Conservation (phyloP, 176 grass and related monocot species). For the Stipa capillata region DNA sequence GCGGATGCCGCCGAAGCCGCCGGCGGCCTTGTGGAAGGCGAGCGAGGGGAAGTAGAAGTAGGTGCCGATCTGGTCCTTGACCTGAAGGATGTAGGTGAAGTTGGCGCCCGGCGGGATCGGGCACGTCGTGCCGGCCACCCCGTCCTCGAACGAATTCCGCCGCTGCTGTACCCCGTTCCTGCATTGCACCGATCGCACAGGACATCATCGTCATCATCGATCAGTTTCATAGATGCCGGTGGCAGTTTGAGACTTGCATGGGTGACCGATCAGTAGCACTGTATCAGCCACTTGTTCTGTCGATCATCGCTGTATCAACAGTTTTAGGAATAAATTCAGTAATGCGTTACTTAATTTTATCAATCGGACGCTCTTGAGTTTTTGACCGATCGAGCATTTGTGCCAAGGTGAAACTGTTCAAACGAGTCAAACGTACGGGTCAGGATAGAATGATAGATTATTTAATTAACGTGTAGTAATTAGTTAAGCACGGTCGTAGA, state of each 20-base stretch:
- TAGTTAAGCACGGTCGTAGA: no score
- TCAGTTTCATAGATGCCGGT: not conserved
- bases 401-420: not conserved
- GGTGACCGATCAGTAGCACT: not conserved
- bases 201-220: not conserved
- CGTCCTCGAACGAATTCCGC: slow-evolving; percentile 83
- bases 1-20: slow-evolving; percentile 78
- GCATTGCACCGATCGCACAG: not conserved
- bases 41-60: slow-evolving; percentile 97
- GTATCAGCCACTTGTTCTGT: not conserved
- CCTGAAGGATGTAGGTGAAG: slow-evolving; percentile 87
- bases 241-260: not conserved
- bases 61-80: slow-evolving; percentile 93
- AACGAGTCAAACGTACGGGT: not conserved
- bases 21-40: slow-evolving; percentile 87
- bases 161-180: slow-evolving; percentile 90
- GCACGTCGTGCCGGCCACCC: slow-evolving; percentile 82
- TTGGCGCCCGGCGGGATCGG: slow-evolving; percentile 74
- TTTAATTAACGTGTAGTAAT: no score
- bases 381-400: not conserved
- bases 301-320: not conserved
- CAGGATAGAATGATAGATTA: not conserved
- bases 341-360: not conserved
- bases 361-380: not conserved
- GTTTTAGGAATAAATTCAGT: not conserved